Evolutionary conservation across 345 rosid genomes (phyloP).

Genomic region (Syzygium aqueum): DNA sequence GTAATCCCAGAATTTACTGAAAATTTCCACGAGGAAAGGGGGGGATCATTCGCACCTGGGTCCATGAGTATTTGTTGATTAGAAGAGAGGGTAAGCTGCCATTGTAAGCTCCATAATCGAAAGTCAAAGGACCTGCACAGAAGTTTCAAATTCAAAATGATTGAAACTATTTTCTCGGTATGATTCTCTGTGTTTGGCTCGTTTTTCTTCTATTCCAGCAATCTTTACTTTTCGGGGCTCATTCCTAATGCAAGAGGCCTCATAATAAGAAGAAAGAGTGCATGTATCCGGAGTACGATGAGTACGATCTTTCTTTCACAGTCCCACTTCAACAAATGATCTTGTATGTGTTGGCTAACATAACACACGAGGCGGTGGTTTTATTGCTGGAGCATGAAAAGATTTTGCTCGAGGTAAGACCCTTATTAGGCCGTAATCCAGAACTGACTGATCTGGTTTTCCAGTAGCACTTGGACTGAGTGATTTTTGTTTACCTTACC

Average conservation of each 20-base stretch:
- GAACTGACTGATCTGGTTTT: not conserved
- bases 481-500: not conserved
- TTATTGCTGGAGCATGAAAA: not conserved
- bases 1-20: not conserved
- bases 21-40: not conserved
- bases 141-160: not conserved
- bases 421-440: not conserved
- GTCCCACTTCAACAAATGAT: not conserved
- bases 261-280: not conserved
- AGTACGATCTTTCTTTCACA: not conserved
- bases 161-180: not conserved
- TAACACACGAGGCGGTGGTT: not conserved
- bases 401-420: not conserved
- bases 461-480: not conserved
- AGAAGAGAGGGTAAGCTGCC: slow-evolving; percentile 18
- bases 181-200: not conserved
- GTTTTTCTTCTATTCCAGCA: not conserved
- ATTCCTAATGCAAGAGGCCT: not conserved
- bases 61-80: slow-evolving; percentile 20
- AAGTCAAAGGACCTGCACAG: slow-evolving; percentile 21
- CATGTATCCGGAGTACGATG: not conserved
- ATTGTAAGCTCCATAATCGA: slow-evolving; percentile 4
- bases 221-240: not conserved
- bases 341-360: not conserved
- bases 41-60: slow-evolving; percentile 8